A percentile compares a stretch with the other conserved stretches of the same genome.
Conservation (phyloP, 192 early-diverging fungal genomes). For the Umbelopsis sp. region DNA sequence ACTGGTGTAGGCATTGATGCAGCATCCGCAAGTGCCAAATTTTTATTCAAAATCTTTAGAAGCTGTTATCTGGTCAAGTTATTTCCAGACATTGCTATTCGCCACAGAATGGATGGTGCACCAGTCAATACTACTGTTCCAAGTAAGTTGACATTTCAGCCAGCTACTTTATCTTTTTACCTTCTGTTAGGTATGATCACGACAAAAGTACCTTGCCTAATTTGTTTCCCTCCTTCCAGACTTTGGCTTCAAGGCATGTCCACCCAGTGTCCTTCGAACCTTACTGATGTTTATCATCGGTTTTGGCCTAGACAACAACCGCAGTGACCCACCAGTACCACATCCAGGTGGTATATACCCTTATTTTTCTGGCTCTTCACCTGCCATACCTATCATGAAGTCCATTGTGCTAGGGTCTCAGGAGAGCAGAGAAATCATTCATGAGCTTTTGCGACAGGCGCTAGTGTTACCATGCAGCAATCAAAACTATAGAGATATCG, state of each 20-base stretch:
- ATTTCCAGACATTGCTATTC: constrained; percentile 64
- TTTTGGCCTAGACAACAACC: constrained; percentile 61
- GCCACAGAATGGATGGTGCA: constrained; percentile 34
- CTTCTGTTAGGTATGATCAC: too few relatives aligned
- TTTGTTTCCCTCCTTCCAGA: constrained; percentile 25
- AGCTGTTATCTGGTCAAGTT: constrained; percentile 68
- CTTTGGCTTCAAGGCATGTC: constrained; percentile 68
- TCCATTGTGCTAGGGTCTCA: constrained; percentile 56
- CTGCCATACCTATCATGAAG: constrained; percentile 62
- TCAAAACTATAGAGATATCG: constrained; percentile 62
- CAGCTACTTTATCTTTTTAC: not conserved
- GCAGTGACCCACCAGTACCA: constrained; percentile 26
- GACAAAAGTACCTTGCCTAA: not conserved
- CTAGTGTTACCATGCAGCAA: constrained; percentile 63
- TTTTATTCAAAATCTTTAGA: constrained; percentile 75
- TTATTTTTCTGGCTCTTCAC: constrained; percentile 42
- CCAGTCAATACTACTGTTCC: not conserved
- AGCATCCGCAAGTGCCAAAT: constrained; percentile 55
- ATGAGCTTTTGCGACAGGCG: constrained; percentile 75
- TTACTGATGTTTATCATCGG: constrained; percentile 71
- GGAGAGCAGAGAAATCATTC: constrained; percentile 71
- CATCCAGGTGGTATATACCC: constrained; percentile 22
- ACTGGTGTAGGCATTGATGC: constrained; percentile 61
- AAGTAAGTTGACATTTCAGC: constrained; percentile 7
- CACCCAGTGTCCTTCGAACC: constrained; percentile 63